Conservation (phyloP, 2,329 filamentous ascomycete genomes). For the Xylaria sp. region DNA sequence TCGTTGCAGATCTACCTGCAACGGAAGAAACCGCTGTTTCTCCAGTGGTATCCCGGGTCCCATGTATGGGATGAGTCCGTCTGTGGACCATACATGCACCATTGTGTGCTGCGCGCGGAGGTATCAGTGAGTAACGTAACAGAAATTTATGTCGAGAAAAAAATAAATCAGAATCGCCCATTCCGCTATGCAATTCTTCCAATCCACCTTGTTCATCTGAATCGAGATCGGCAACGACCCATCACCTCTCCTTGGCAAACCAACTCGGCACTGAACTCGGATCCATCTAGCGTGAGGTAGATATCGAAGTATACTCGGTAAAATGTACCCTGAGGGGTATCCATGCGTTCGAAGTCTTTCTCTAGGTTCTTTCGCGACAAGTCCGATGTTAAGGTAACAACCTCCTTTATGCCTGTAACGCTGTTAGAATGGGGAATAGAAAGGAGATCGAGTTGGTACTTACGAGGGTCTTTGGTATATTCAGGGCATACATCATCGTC, state of each 20-base stretch:
- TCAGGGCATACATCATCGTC: constrained; percentile 98
- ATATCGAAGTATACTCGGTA: constrained; percentile 85
- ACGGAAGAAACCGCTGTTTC: constrained; percentile 35
- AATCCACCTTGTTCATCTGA: constrained; percentile 64
- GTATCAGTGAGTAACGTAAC: constrained; percentile 46
- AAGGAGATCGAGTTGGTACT: constrained; percentile 58
- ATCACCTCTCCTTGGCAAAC: constrained; percentile 99
- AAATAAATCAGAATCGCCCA: constrained; percentile 40
- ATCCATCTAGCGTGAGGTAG: constrained; percentile 94
- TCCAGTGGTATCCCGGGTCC: constrained; percentile 29
- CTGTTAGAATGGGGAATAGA: constrained; percentile 47
- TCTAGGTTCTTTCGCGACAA: constrained; percentile 97
- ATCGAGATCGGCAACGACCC: constrained; percentile 93
- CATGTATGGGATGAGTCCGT: constrained; percentile 27
- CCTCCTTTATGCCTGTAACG: constrained; percentile 90
- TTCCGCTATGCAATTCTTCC: constrained; percentile 36
- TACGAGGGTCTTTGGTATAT: constrained; percentile 99
- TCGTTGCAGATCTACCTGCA: constrained; percentile 27
- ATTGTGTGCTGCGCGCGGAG: constrained; percentile 44
- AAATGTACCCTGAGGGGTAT: constrained; percentile 96
- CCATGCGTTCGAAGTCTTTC: constrained; percentile 99
- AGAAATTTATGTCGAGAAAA: constrained; percentile 41
- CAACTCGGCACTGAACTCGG: constrained; percentile 96
- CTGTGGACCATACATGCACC: constrained; percentile 41
- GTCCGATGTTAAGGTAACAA: constrained; percentile 96